Conservation (phyloP, 371 early-diverging fungal genomes). For the Dinochytrium kinnereticum region DNA sequence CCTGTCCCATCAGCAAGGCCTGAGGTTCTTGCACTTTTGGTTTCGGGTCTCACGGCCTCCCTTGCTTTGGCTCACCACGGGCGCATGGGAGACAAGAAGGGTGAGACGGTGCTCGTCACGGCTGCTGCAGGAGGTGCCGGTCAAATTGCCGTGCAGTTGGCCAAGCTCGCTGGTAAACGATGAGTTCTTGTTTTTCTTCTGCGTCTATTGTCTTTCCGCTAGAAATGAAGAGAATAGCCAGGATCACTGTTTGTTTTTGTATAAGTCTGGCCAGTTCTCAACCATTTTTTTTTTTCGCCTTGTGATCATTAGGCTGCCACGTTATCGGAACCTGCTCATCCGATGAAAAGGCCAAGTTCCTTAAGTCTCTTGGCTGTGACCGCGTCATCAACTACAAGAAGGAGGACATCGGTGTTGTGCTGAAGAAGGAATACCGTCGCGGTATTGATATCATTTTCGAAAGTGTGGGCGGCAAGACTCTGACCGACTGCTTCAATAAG, state of each 20-base stretch:
- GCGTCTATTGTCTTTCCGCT: background rate
- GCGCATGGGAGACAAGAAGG: background rate
- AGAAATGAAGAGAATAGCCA: too few relatives aligned
- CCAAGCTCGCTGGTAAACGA: conserved; percentile 53
- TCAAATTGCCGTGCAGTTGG: conserved; percentile 46
- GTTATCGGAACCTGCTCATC: conserved; percentile 89
- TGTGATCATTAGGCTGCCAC: conserved; percentile 75
- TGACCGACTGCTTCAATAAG: conserved; percentile 52
- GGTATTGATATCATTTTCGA: conserved; percentile 69
- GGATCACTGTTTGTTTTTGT: too few relatives aligned
- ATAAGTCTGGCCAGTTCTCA: too few relatives aligned
- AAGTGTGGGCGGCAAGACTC: conserved; percentile 65
- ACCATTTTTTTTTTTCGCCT: too few relatives aligned
- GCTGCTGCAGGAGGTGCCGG: conserved; percentile 51
- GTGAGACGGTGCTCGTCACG: conserved; percentile 34
- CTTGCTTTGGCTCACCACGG: conserved; percentile 19
- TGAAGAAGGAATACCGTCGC: conserved; percentile 60
- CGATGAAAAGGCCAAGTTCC: conserved; percentile 73
- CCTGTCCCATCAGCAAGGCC: conserved; percentile 47
- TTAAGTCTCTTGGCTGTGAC: conserved; percentile 75
- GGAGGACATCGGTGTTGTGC: conserved; percentile 63
- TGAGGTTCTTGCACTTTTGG: conserved; percentile 49
- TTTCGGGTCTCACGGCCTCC: conserved; percentile 63
- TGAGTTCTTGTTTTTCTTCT: background rate
- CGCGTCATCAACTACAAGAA: conserved; percentile 78